Conservation (phyloP, 2,329 filamentous ascomycete genomes). For the Clarireedia homoeocarpa region DNA sequence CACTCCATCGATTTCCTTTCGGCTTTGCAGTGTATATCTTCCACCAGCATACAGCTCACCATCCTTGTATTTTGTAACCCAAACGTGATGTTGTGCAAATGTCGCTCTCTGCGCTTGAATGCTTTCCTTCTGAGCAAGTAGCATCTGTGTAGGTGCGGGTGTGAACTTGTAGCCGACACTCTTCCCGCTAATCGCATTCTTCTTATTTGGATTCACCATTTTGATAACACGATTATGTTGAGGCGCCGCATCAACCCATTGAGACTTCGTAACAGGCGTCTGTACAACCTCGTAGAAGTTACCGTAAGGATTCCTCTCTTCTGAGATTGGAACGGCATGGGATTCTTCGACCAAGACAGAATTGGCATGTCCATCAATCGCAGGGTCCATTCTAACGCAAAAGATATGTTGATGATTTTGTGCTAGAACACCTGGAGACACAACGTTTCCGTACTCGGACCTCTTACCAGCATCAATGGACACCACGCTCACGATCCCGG, state of each 20-base stretch:
- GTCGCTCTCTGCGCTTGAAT: conserved; percentile 88
- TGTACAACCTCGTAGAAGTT: conserved; percentile 43
- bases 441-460: conserved; percentile 50
- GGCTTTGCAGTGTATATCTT: conserved; percentile 28
- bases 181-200: conserved; percentile 77
- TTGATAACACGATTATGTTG: conserved; percentile 66
- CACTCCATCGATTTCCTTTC: conserved; percentile 22
- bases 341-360: conserved; percentile 48
- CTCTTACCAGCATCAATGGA: conserved; percentile 48
- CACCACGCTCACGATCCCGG: conserved; percentile 51
- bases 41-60: conserved; percentile 30
- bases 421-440: conserved; percentile 50
- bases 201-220: conserved; percentile 70
- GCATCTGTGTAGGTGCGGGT: conserved; percentile 66
- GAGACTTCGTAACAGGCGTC: conserved; percentile 34
- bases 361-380: conserved; percentile 47
- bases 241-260: conserved; percentile 38
- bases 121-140: conserved; percentile 74
- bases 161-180: conserved; percentile 82
- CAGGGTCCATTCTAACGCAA: conserved; percentile 46
- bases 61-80: conserved; percentile 76
- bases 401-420: conserved; percentile 56
- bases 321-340: conserved; percentile 33
- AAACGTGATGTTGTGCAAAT: conserved; percentile 79
- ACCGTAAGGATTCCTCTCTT: conserved; percentile 42